Conservation (phyloP, 306 rosid genomes). For the Cicer judaicum region DNA sequence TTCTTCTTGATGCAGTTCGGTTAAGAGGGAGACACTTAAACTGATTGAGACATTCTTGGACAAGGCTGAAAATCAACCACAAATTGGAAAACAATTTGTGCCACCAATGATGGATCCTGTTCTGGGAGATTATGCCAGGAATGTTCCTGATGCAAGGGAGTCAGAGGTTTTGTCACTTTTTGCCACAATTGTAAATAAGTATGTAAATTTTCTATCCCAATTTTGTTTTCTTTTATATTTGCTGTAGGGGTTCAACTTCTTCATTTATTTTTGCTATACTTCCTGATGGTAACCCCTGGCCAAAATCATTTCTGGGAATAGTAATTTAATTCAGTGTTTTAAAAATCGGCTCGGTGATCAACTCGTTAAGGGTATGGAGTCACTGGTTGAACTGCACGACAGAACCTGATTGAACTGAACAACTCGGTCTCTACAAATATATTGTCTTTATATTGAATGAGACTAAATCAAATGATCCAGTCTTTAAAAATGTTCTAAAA, state of each 20-base stretch:
- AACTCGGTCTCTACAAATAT: too few species aligned
- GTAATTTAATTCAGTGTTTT: not conserved
- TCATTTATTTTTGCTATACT: not conserved
- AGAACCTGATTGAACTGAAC: too few species aligned
- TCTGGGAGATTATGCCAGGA: slow-evolving; percentile 90
- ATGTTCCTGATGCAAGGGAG: slow-evolving; percentile 95
- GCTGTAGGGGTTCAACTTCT: not conserved
- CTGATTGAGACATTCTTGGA: slow-evolving; percentile 92
- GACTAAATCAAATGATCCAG: too few species aligned
- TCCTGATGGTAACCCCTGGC: not conserved
- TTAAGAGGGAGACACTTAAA: slow-evolving; percentile 93
- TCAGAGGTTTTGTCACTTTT: slow-evolving; percentile 93
- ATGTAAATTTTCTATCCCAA: slow-evolving; percentile 1
- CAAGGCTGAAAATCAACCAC: slow-evolving; percentile 96
- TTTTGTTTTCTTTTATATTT: not conserved
- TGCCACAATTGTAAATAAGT: slow-evolving; percentile 94
- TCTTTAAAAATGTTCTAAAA: too few species aligned
- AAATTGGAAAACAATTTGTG: slow-evolving; percentile 93
- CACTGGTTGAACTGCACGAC: too few species aligned
- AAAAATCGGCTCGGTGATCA: too few species aligned
- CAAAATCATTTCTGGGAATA: not conserved
- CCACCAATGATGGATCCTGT: slow-evolving; percentile 98
- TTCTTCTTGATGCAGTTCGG: slow-evolving; percentile 71
- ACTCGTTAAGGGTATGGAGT: too few species aligned
- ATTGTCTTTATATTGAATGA: too few species aligned